phyloP scores from a whole-genome alignment of 2,329 filamentous ascomycete genomes.

The Xenosphaeropsis pyriputrescens region DNA sequence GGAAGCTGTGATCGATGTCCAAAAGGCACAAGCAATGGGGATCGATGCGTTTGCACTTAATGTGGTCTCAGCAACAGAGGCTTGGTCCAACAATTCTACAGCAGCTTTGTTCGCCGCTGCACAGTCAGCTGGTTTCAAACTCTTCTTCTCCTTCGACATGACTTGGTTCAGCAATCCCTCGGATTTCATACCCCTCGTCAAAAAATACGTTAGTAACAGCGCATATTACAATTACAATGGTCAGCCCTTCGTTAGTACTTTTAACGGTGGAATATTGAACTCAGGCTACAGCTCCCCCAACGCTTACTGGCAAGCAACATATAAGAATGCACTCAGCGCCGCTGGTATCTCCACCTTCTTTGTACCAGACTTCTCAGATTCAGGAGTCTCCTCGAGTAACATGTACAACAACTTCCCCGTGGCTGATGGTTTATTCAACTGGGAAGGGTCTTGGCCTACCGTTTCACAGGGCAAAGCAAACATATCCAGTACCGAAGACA shows the following conservation, averaged over 20 bases:
- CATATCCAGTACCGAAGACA: conserved; percentile 16
- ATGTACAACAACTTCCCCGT: conserved; percentile 13
- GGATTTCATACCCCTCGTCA: conserved; percentile 14
- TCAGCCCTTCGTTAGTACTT: conserved; percentile 15
- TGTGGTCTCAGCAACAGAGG: conserved; percentile 8
- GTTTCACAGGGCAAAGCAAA: conserved; percentile 9
- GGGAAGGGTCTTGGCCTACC: conserved; percentile 20
- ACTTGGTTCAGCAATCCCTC: conserved; percentile 11
- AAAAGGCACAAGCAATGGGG: conserved; percentile 13
- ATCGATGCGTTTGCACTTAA: conserved; percentile 21
- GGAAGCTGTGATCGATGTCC: conserved; percentile 8
- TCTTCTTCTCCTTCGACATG: conserved; percentile 21
- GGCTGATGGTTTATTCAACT: conserved; percentile 21
- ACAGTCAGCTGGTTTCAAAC: conserved; percentile 14
- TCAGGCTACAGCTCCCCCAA: conserved; percentile 13
- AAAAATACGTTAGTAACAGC: conserved; percentile 8
- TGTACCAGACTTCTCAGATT: conserved; percentile 17
- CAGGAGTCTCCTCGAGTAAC: conserved; percentile 7
- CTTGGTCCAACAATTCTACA: conserved; percentile 16
- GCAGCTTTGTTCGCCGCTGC: conserved; percentile 15
- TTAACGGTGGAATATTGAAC: conserved; percentile 1
- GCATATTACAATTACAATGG: conserved; percentile 17
- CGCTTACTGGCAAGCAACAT: conserved; percentile 9
- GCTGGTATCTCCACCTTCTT: conserved; percentile 16
- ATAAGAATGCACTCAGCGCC: conserved; percentile 11